These are phyloP conservation scores for Phytophthora colocasiae DNA, from an alignment of 352 stramenopile genomes.

Conservation along the genomic window DNA sequence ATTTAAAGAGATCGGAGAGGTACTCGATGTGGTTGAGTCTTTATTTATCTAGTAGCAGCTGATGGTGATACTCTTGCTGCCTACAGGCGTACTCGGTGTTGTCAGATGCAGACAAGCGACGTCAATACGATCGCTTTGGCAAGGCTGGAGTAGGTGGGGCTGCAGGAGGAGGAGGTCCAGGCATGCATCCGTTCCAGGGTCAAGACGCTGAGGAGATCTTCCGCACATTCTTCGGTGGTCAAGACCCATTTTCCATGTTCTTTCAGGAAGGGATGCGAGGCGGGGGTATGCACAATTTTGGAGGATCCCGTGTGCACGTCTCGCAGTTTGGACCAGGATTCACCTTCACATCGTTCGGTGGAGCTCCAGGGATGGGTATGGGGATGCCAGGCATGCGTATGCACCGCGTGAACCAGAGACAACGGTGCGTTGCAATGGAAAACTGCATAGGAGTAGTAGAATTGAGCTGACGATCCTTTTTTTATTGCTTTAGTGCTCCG, in stretches of 20 bases:
- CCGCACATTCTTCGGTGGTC: slow-evolving; percentile 80
- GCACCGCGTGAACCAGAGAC: slow-evolving; percentile 57
- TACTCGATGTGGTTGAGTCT: slow-evolving; percentile 30
- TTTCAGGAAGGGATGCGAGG: slow-evolving; percentile 78
- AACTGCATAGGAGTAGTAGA: not conserved
- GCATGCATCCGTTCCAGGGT: slow-evolving; percentile 66
- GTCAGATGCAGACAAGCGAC: slow-evolving; percentile 87
- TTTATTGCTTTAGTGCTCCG: slow-evolving; percentile 35
- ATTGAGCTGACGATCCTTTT: slow-evolving; percentile 14
- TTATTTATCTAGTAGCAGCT: not conserved
- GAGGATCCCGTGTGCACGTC: slow-evolving; percentile 73
- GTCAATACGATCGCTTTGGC: slow-evolving; percentile 93
- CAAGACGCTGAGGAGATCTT: slow-evolving; percentile 87
- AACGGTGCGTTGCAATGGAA: slow-evolving; percentile 40
- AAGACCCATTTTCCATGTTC: slow-evolving; percentile 88
- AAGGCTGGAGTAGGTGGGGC: slow-evolving; percentile 70
- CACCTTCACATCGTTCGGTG: slow-evolving; percentile 77
- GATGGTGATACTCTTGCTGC: not conserved
- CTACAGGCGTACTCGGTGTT: slow-evolving; percentile 90
- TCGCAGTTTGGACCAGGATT: slow-evolving; percentile 85
- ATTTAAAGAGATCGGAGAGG: slow-evolving; percentile 91
- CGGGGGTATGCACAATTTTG: slow-evolving; percentile 51
- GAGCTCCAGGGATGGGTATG: slow-evolving; percentile 54
- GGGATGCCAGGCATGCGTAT: slow-evolving; percentile 62
- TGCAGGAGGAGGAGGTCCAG: slow-evolving; percentile 38